Conservation (phyloP, 2,329 filamentous ascomycete genomes). For the Escovopsis sp. region DNA sequence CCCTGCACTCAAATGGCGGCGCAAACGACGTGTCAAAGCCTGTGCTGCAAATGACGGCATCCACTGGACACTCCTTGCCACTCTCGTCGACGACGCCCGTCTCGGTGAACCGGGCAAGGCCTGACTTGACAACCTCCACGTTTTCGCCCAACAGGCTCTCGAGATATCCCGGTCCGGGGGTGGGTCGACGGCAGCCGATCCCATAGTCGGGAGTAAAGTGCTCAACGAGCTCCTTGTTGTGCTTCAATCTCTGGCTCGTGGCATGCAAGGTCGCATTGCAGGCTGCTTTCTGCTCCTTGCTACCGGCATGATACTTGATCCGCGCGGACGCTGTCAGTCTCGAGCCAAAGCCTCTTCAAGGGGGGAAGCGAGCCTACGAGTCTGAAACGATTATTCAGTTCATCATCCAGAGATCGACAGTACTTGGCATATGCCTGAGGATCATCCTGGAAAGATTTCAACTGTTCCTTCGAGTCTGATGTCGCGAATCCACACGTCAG, state of each 20-base stretch:
- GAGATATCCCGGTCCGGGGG: slow-evolving; percentile 32
- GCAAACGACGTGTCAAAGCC: slow-evolving; percentile 38
- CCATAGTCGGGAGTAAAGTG: slow-evolving; percentile 32
- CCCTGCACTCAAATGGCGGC: slow-evolving; percentile 32
- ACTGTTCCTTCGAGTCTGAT: slow-evolving; percentile 17
- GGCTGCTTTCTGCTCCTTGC: neutral
- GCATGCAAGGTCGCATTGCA: neutral
- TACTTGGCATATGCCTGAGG: slow-evolving; percentile 26
- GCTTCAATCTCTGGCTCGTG: neutral
- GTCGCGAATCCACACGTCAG: neutral
- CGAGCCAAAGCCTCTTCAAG: neutral
- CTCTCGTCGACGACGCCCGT: slow-evolving; percentile 31
- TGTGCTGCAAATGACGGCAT: slow-evolving; percentile 39
- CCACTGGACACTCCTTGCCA: slow-evolving; percentile 30
- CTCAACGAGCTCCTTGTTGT: slow-evolving; percentile 31
- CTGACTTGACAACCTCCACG: slow-evolving; percentile 28
- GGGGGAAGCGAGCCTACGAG: neutral
- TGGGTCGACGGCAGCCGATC: slow-evolving; percentile 31
- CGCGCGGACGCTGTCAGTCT: neutral
- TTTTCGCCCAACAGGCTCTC: slow-evolving; percentile 27
- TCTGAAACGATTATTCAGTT: slow-evolving; percentile 2
- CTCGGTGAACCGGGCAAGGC: slow-evolving; percentile 29
- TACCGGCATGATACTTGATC: neutral
- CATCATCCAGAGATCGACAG: slow-evolving; percentile 1
- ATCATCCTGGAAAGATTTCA: slow-evolving; percentile 30